These are phyloP conservation scores for Pueraria montana DNA, from an alignment of 306 rosid genomes.

Conservation along the genomic window DNA sequence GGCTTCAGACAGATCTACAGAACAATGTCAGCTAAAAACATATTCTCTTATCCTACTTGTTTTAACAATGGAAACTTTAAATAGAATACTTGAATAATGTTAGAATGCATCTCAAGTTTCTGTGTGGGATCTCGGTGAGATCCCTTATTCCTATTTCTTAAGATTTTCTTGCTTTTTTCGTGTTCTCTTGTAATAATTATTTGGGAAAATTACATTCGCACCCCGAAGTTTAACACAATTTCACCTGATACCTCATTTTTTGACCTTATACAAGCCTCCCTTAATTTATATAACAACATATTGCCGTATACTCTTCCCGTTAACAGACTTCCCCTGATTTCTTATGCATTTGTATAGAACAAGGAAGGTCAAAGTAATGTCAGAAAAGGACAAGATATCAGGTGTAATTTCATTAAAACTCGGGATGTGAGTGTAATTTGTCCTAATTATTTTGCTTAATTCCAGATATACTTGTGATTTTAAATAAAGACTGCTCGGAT, in stretches of 20 bases:
- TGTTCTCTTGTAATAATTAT: background rate
- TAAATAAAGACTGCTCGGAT: conserved; percentile 22
- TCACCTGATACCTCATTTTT: background rate
- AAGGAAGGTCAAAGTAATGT: background rate
- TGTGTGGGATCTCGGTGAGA: background rate
- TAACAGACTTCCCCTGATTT: background rate
- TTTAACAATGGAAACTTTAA: conserved; percentile 2
- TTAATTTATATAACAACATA: background rate
- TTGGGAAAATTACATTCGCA: background rate
- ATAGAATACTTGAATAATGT: conserved; percentile 3
- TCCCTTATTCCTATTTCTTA: background rate
- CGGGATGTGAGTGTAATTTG: background rate
- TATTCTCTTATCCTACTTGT: background rate
- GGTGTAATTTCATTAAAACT: background rate
- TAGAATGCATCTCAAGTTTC: conserved; percentile 18
- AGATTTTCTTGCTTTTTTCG: background rate
- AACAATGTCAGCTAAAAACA: background rate
- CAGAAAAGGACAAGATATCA: background rate
- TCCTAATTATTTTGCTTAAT: background rate
- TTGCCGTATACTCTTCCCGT: background rate
- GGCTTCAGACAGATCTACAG: background rate
- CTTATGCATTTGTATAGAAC: background rate
- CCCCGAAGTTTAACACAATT: background rate
- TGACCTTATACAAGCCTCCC: conserved; percentile 3
- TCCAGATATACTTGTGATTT: conserved; percentile 2